These are phyloP conservation scores for Ehretia macrophylla DNA, from an alignment of 257 asterid species.

Conservation along the genomic window DNA sequence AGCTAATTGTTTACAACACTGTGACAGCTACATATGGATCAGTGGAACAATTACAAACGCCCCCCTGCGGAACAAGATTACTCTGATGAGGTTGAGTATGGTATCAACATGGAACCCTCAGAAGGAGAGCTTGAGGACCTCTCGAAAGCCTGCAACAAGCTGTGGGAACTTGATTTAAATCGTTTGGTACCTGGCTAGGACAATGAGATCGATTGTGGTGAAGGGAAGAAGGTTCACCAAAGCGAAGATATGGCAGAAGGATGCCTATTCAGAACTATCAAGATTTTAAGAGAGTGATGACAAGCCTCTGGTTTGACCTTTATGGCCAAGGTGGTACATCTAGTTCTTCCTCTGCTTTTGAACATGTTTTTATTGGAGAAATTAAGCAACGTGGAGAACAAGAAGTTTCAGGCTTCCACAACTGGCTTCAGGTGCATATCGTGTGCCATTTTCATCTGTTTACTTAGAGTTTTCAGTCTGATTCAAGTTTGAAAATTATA, in stretches of 20 bases:
- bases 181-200: conserved; percentile 76
- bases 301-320: conserved; percentile 79
- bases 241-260: conserved; percentile 74
- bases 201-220: conserved; percentile 80
- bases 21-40: conserved; percentile 52
- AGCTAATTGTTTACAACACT: conserved; percentile 1
- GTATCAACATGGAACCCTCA: conserved; percentile 49
- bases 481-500: not conserved
- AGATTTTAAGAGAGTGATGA: conserved; percentile 67
- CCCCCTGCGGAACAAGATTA: conserved; percentile 67
- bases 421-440: conserved; percentile 88
- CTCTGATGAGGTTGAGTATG: conserved; percentile 42
- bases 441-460: not conserved
- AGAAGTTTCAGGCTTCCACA: conserved; percentile 88
- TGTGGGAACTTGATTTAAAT: conserved; percentile 85
- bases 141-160: conserved; percentile 61
- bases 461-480: not conserved
- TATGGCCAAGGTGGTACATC: conserved; percentile 86
- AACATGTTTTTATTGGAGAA: conserved; percentile 99
- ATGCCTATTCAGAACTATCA: conserved; percentile 48
- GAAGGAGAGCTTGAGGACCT: conserved; percentile 61
- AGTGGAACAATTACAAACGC: conserved; percentile 61
- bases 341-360: conserved; percentile 88
- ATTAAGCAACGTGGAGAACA: conserved; percentile 75
- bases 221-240: conserved; percentile 81